A percentile compares a stretch with the other conserved stretches of the same genome.
These are phyloP conservation scores for Neoscytalidium dimidiatum DNA, from an alignment of 2,329 filamentous ascomycete species.

Conservation along the genomic window DNA sequence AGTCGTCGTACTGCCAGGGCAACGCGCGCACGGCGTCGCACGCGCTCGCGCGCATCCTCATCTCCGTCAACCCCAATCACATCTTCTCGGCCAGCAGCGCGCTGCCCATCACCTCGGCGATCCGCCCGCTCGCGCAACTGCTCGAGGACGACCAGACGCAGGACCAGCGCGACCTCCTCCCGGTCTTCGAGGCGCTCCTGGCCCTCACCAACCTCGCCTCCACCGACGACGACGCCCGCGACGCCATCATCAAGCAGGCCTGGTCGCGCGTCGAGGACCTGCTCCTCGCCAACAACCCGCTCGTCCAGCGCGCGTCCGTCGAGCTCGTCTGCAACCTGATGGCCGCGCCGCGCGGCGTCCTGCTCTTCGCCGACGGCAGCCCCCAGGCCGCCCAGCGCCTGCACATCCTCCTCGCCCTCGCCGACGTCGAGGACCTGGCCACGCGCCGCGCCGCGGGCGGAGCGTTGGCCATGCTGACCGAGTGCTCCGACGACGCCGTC, in stretches of 20 bases:
- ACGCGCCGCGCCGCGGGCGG: constrained; percentile 86
- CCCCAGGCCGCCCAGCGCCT: constrained; percentile 71
- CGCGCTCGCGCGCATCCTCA: constrained; percentile 80
- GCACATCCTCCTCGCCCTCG: constrained; percentile 82
- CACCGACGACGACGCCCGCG: constrained; percentile 62
- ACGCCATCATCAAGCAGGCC: constrained; percentile 70
- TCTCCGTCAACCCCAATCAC: constrained; percentile 80
- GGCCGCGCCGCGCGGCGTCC: constrained; percentile 65
- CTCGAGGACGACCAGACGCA: constrained; percentile 65
- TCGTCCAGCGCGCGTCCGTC: constrained; percentile 79
- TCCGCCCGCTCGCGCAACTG: constrained; percentile 77
- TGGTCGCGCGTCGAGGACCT: constrained; percentile 80
- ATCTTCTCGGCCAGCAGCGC: constrained; percentile 80
- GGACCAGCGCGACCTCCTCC: constrained; percentile 70
- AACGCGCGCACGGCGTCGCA: constrained; percentile 66
- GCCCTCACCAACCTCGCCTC: constrained; percentile 94
- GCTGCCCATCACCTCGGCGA: constrained; percentile 72
- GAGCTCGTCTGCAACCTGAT: constrained; percentile 92
- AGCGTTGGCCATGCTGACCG: constrained; percentile 80
- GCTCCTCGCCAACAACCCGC: constrained; percentile 71
- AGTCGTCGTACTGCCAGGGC: constrained; percentile 40
- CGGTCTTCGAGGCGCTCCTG: constrained; percentile 86
- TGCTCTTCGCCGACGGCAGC: constrained; percentile 68
- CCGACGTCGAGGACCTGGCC: constrained; percentile 78
- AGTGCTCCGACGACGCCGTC: constrained; percentile 70